Percentiles rank a stretch among this genome's conserved stretches.
These are phyloP conservation scores for Hypoxylon crocopeplum DNA, from an alignment of 495 filamentous ascomycete species.

Conservation along the genomic window DNA sequence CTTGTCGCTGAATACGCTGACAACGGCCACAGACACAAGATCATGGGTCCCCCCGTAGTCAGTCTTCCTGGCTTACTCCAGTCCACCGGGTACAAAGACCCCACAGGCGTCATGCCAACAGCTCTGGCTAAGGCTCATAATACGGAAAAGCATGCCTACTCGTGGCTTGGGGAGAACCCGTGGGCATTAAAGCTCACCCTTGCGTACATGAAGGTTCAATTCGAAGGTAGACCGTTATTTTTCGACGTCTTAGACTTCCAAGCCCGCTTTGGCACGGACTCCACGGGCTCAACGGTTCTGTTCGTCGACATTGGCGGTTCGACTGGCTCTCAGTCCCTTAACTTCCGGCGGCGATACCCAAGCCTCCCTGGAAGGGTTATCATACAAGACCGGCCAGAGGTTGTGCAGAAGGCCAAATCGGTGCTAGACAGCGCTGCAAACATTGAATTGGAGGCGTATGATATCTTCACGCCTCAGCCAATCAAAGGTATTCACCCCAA, in stretches of 20 bases:
- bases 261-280: not conserved
- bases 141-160: slow-evolving; percentile 4
- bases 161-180: slow-evolving; percentile 40
- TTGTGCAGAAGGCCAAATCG: slow-evolving; percentile 32
- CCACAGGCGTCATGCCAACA: not conserved
- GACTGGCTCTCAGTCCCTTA: slow-evolving; percentile 51
- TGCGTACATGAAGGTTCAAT: slow-evolving; percentile 18
- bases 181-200: not conserved
- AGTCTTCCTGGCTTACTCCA: slow-evolving; percentile 38
- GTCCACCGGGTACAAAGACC: slow-evolving; percentile 5
- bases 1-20: too few species aligned
- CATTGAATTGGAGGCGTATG: slow-evolving; percentile 37
- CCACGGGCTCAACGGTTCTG: slow-evolving; percentile 2
- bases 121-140: slow-evolving; percentile 26
- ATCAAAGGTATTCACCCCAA: slow-evolving; percentile 43
- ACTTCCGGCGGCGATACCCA: slow-evolving; percentile 49
- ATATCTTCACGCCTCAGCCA: slow-evolving; percentile 36
- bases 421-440: not conserved
- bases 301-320: slow-evolving; percentile 36
- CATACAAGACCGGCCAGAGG: slow-evolving; percentile 54
- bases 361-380: slow-evolving; percentile 49
- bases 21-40: not conserved
- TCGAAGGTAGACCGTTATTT: slow-evolving; percentile 13
- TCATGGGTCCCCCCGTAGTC: slow-evolving; percentile 13
- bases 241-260: slow-evolving; percentile 24